Conservation (phyloP, 768 basidiomycete species). For the Chalciporus piperatus region DNA sequence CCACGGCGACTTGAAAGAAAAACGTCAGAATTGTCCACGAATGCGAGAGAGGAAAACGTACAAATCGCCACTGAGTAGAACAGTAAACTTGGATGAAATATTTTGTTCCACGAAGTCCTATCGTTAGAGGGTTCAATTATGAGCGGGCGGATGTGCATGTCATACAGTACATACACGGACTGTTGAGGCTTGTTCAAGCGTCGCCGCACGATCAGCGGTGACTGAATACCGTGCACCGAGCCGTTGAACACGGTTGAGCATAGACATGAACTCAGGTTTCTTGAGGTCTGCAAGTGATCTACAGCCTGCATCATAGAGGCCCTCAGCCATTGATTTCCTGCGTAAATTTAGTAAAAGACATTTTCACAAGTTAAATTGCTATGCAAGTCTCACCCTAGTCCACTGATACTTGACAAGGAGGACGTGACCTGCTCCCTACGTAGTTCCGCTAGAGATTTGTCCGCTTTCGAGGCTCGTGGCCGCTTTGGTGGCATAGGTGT, state of each 20-base stretch:
- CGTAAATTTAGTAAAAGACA: neutral
- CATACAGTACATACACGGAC: slow-evolving; percentile 40
- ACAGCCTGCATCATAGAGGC: slow-evolving; percentile 53
- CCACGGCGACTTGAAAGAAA: slow-evolving; percentile 48
- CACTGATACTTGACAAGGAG: slow-evolving; percentile 38
- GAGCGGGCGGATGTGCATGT: neutral
- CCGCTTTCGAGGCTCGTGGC: neutral
- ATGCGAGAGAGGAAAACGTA: slow-evolving; percentile 35
- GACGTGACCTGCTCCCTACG: slow-evolving; percentile 28
- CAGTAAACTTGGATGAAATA: slow-evolving; percentile 46
- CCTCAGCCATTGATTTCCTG: slow-evolving; percentile 32
- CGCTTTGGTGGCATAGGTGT: slow-evolving; percentile 7
- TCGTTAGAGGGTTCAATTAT: neutral
- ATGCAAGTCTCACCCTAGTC: slow-evolving; percentile 43
- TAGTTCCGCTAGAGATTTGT: slow-evolving; percentile 21
- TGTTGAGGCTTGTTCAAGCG: slow-evolving; percentile 41
- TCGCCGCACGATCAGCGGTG: slow-evolving; percentile 36
- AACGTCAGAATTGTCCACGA: neutral
- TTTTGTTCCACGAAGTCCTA: slow-evolving; percentile 51
- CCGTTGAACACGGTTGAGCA: slow-evolving; percentile 39
- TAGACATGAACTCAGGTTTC: slow-evolving; percentile 34
- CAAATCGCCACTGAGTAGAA: slow-evolving; percentile 56
- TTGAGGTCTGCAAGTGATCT: slow-evolving; percentile 40
- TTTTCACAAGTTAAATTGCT: no score
- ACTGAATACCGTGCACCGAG: slow-evolving; percentile 40